These are phyloP conservation scores for Mycena amicta DNA, from an alignment of 768 basidiomycete genomes.

Conservation along the genomic window DNA sequence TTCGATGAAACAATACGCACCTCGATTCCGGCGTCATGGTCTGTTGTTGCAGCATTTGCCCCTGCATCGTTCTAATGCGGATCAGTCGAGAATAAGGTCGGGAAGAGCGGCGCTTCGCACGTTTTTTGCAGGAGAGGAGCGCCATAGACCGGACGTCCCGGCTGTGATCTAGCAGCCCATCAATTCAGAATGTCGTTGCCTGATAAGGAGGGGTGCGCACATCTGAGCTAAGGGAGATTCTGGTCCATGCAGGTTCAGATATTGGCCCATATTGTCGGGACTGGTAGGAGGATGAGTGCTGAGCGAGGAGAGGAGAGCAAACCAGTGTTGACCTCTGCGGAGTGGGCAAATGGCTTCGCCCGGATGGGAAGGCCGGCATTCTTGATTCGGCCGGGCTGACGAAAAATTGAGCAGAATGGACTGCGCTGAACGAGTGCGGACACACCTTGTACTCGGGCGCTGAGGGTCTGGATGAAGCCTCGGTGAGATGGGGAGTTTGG, in stretches of 20 bases:
- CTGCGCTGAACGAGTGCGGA: too few relatives aligned
- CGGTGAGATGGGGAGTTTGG: not conserved
- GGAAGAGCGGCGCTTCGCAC: constrained; percentile 7
- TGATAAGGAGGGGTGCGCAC: constrained; percentile 19
- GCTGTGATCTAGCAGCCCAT: constrained; percentile 12
- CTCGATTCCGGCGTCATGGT: constrained; percentile 52
- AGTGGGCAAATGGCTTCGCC: constrained; percentile 21
- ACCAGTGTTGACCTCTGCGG: constrained; percentile 17
- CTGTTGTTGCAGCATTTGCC: constrained; percentile 34
- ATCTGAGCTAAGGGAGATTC: constrained; percentile 31
- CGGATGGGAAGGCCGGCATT: constrained; percentile 9
- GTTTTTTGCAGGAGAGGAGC: constrained; percentile 10
- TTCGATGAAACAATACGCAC: constrained; percentile 27
- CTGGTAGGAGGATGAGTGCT: constrained; percentile 17
- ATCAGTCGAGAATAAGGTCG: not conserved
- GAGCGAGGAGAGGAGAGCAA: not conserved
- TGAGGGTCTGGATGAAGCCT: not conserved
- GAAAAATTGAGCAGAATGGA: too few relatives aligned
- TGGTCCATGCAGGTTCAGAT: constrained; percentile 27
- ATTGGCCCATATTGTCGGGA: constrained; percentile 33
- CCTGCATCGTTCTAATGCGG: constrained; percentile 24
- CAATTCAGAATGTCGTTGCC: not conserved
- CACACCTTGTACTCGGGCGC: not conserved
- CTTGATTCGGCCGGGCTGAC: not conserved
- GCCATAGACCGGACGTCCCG: constrained; percentile 6